Evolutionary conservation across 176 grass and related monocot genomes (phyloP), one percentile per base, ranked within the genome.

Genomic region (Poa pratensis): DNA sequence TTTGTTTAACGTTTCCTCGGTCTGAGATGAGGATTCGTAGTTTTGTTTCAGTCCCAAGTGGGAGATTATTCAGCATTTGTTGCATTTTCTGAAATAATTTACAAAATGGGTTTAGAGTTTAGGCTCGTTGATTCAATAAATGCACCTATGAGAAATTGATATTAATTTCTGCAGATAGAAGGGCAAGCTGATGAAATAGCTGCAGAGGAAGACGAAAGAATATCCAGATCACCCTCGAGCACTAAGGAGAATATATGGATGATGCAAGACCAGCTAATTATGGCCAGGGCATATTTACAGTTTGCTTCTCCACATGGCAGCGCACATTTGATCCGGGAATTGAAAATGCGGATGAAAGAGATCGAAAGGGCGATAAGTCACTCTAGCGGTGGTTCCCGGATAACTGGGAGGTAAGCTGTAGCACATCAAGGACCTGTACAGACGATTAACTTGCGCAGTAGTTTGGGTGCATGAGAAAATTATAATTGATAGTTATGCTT

Each of bases 271-370:
- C 96, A 92, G 57, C 63, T 95, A 64, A 90, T 98, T 32, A 82
- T 94, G 89, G 93, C 91, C 15, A 93, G 80, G 35, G 86, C 88
- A 9, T 98, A 92, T 62, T 73, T 98, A 84, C 86, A 87, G 19
- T 95, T 92, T 79, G 86, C 86, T 83, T 83, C 93, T 69, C 20
- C 50, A 18, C 73, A 78, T 79, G 89, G 91, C 59, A 92, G 86
- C 22, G 42, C 75, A 2, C 89, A 90, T 81, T 71, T 98, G 10
- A 78, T 89, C 35, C 84, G 87, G 2, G 91, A 98, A 59, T 80
- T 98, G 63, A 95, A 88, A 82, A 71, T 95, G 76, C 90, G 91
- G 74, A 90, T 98, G 73, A 95, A 92, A 87, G 96, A 94, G 50
- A 89, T 94, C 13, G 87, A 93, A 79, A 95, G 93, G 78, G 57